Evolutionary conservation across 2,329 filamentous ascomycete species (phyloP).

Genomic region (Trichoderma atroviride): DNA sequence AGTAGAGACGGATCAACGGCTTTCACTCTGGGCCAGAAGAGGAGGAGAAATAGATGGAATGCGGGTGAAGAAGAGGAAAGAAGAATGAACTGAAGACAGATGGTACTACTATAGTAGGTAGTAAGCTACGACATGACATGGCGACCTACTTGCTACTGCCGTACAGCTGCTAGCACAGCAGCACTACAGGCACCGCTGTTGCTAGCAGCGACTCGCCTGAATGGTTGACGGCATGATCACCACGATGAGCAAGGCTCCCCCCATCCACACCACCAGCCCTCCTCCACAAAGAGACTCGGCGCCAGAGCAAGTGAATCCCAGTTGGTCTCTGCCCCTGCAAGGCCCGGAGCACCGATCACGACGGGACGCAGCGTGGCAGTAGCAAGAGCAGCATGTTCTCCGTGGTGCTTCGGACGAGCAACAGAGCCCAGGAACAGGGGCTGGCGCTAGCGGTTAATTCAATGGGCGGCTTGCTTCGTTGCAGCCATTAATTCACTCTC

Average conservation of each 20-base stretch:
- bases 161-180: not conserved
- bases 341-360: slow-evolving; percentile 20
- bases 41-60: not conserved
- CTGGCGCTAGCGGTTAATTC: slow-evolving; percentile 22
- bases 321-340: slow-evolving; percentile 14
- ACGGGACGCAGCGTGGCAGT: not conserved
- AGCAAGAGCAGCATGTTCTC: not conserved
- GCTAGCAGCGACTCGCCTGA: not conserved
- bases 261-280: slow-evolving; percentile 6
- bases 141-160: not conserved
- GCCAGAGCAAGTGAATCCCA: not conserved
- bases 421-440: slow-evolving; percentile 20
- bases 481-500: not conserved
- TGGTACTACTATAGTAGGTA: not conserved
- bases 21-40: not conserved
- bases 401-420: not conserved
- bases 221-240: slow-evolving; percentile 26
- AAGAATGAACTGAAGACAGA: not conserved
- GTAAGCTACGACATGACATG: not conserved
- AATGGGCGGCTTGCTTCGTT: slow-evolving; percentile 11
- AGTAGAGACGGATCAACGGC: no score
- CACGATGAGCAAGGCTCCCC: slow-evolving; percentile 1
- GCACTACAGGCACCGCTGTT: not conserved
- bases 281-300: slow-evolving; percentile 6
- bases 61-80: not conserved